phyloP scores from a whole-genome alignment of 2,329 filamentous ascomycete genomes.

The Camillea tinctor region DNA sequence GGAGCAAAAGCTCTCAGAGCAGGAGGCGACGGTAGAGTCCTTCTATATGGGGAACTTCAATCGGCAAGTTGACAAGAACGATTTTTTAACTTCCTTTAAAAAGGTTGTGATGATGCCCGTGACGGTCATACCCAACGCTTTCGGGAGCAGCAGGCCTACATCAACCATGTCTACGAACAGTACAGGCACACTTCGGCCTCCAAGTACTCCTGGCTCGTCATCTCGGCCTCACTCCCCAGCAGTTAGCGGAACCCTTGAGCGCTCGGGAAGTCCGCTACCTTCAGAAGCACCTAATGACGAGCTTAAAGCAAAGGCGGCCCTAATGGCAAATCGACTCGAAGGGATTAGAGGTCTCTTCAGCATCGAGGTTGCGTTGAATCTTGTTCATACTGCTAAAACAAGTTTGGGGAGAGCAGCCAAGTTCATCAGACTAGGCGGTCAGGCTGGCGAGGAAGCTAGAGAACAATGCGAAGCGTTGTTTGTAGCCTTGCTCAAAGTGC shows the following conservation, averaged over 20 bases:
- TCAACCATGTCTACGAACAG: slow-evolving; percentile 30
- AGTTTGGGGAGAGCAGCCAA: slow-evolving; percentile 82
- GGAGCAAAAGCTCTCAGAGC: slow-evolving; percentile 89
- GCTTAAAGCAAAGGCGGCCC: slow-evolving; percentile 91
- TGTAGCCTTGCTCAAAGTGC: slow-evolving; percentile 75
- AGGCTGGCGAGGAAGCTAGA: slow-evolving; percentile 76
- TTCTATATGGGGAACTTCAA: slow-evolving; percentile 97
- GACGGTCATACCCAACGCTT: slow-evolving; percentile 74
- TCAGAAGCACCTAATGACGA: slow-evolving; percentile 81
- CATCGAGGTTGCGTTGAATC: slow-evolving; percentile 86
- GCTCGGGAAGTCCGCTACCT: slow-evolving; percentile 44
- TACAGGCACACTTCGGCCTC: slow-evolving; percentile 25
- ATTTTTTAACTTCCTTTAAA: slow-evolving; percentile 94
- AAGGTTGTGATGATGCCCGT: slow-evolving; percentile 99
- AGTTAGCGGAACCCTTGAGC: slow-evolving; percentile 36
- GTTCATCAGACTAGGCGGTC: slow-evolving; percentile 77
- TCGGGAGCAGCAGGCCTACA: slow-evolving; percentile 44
- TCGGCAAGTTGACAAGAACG: slow-evolving; percentile 90
- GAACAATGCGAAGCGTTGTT: slow-evolving; percentile 92
- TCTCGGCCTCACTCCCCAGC: slow-evolving; percentile 53
- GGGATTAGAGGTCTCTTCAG: slow-evolving; percentile 94
- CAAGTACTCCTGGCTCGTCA: slow-evolving; percentile 38
- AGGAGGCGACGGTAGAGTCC: slow-evolving; percentile 86
- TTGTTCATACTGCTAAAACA: slow-evolving; percentile 85
- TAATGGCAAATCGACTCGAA: slow-evolving; percentile 93